Evolutionary conservation across 2,329 filamentous ascomycete species (phyloP), one percentile per base, ranked within the genome.

Genomic region (Aaosphaeria pasadenensis): DNA sequence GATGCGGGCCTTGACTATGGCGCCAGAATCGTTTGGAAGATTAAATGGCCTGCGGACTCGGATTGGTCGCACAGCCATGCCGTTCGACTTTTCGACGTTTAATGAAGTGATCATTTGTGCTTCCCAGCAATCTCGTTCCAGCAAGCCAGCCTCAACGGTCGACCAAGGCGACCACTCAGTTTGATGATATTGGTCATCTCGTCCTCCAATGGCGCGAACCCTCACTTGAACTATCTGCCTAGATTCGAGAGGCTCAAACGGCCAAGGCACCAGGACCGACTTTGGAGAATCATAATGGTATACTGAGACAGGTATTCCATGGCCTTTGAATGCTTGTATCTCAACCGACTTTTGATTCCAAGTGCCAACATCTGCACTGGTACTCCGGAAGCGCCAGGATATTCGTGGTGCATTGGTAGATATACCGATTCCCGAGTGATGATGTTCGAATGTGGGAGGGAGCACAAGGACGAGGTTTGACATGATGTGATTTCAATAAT

Each of bases 251-350:
- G 65, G 53, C 24, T 55, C 46, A 4, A 66, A 67, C 1, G 76
- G 76, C 77, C 77, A 80, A 0, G 72, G 71, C 0, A 77, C 69
- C 1, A 74, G 66, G 4, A 75, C 54, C 0, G 76, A 77, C 0
- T 62, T 53, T 5, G 69, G 55, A 0, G 73, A 71, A 11, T 69
- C 66, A 24, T 24, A 24, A 24, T 24, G 17, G 17, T 24, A 24
- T 24, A 24, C 17, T 24, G 17, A 24, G 17, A 24, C 17, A 59
- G 63, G 6, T 47, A 43, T 43, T 69, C 66, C 7, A 63, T 52
- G 11, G 58, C 63, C 11, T 48, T 45, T 4, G 71, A 52, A 7
- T 63, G 53, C 24, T 55, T 46, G 4, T 67, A 67, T 1, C 75
- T 76, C 77, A 76, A 79, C 17, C 17, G 17, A 24, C 17, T 24